Percentiles rank a stretch among this genome's conserved stretches.
phyloP scores from a whole-genome alignment of 2,329 filamentous ascomycete species.

The Aspergillus fructus region DNA sequence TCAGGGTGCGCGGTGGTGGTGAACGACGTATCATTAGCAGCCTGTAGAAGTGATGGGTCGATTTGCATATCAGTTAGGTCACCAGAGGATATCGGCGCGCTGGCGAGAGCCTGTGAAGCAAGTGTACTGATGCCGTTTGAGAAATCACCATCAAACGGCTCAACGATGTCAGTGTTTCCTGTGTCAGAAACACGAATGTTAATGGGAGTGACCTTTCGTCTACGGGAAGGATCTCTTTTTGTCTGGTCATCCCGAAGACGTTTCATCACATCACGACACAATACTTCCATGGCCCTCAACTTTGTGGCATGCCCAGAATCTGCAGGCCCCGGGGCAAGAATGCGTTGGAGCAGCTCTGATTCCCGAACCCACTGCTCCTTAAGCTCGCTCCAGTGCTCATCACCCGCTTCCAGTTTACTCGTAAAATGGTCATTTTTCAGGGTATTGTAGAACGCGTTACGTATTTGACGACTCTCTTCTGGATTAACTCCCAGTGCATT shows the following conservation, averaged over 20 bases:
- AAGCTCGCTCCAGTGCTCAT: slow-evolving; percentile 69
- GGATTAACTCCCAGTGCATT: slow-evolving; percentile 68
- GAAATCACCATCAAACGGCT: slow-evolving; percentile 26
- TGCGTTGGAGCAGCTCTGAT: slow-evolving; percentile 55
- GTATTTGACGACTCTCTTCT: slow-evolving; percentile 64
- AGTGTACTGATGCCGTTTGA: slow-evolving; percentile 44
- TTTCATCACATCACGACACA: slow-evolving; percentile 77
- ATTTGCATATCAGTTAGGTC: slow-evolving; percentile 59
- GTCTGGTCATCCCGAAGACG: slow-evolving; percentile 67
- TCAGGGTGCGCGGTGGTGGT: slow-evolving; percentile 29
- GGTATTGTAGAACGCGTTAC: slow-evolving; percentile 65
- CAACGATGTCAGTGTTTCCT: slow-evolving; percentile 23
- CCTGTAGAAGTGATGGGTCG: slow-evolving; percentile 61
- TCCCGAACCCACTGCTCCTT: slow-evolving; percentile 66
- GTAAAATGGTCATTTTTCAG: slow-evolving; percentile 66
- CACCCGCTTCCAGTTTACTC: slow-evolving; percentile 70
- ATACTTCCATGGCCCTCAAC: slow-evolving; percentile 65
- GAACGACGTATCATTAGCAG: slow-evolving; percentile 51
- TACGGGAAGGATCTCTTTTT: slow-evolving; percentile 53
- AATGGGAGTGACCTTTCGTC: slow-evolving; percentile 30
- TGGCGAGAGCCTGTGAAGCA: slow-evolving; percentile 45
- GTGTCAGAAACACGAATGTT: slow-evolving; percentile 22
- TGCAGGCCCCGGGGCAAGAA: slow-evolving; percentile 52
- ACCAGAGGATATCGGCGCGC: slow-evolving; percentile 36
- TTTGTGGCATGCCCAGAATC: slow-evolving; percentile 58